Percentiles rank a stretch among this genome's conserved stretches.
These are phyloP conservation scores for Fusarium oxysporum DNA, from an alignment of 2,329 filamentous ascomycete species.

Conservation along the genomic window DNA sequence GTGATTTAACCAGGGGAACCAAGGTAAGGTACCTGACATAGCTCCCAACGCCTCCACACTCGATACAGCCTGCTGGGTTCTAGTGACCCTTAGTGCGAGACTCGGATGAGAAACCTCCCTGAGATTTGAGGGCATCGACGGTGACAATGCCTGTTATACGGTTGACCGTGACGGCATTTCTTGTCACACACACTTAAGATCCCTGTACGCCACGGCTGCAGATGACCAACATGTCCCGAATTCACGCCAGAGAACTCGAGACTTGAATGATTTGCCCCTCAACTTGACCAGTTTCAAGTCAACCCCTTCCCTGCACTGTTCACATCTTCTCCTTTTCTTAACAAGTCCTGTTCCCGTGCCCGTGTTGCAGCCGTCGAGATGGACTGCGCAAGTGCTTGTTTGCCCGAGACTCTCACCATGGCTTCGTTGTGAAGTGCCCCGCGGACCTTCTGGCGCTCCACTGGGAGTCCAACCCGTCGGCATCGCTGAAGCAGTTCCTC, in stretches of 20 bases:
- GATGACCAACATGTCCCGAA: conserved; percentile 43
- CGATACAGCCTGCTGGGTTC: conserved; percentile 34
- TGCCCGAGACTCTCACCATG: conserved; percentile 55
- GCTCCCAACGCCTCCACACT: conserved; percentile 40
- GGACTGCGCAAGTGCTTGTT: conserved; percentile 43
- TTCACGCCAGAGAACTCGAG: conserved; percentile 41
- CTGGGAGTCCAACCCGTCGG: conserved; percentile 58
- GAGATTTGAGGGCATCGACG: conserved; percentile 25
- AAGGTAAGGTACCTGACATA: conserved; percentile 42
- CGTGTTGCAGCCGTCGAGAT: conserved; percentile 42
- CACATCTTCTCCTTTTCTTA: conserved; percentile 1
- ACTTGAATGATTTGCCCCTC: conserved; percentile 20
- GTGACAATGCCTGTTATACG: conserved; percentile 11
- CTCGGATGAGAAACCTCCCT: conserved; percentile 31
- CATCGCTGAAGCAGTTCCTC: conserved; percentile 60
- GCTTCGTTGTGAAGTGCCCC: conserved; percentile 69
- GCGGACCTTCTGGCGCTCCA: conserved; percentile 57
- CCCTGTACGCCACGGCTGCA: conserved; percentile 34
- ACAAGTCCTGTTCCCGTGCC: conserved; percentile 16
- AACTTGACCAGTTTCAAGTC: conserved; percentile 23
- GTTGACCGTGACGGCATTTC: conserved; percentile 42
- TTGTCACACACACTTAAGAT: conserved; percentile 32
- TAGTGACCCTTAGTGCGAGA: conserved; percentile 35
- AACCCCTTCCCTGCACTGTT: conserved; percentile 6
- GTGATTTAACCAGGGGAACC: conserved; percentile 34